Evolutionary conservation across 2,329 filamentous ascomycete species (phyloP).

Genomic region (Cladosporium colombiae): DNA sequence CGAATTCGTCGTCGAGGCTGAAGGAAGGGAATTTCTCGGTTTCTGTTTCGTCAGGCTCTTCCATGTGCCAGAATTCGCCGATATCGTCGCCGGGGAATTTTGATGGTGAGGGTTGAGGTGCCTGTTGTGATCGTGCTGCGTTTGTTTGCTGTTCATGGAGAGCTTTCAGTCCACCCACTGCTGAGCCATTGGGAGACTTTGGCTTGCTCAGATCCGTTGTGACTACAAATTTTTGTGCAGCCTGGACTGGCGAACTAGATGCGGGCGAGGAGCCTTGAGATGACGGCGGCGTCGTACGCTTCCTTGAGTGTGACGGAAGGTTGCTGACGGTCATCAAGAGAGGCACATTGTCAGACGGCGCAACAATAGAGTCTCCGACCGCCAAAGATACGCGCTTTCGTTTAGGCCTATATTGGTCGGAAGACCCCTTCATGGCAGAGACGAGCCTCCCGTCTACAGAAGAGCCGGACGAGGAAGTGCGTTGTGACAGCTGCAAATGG

Average conservation of each 20-base stretch:
- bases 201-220: constrained; percentile 1
- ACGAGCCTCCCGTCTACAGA: constrained; percentile 37
- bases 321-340: constrained; percentile 29
- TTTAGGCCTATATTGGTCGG: constrained; percentile 27
- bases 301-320: constrained; percentile 35
- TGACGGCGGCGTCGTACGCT: constrained; percentile 12
- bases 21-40: constrained; percentile 15
- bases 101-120: neutral
- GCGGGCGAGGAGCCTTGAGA: constrained; percentile 1
- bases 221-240: neutral
- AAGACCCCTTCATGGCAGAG: constrained; percentile 39
- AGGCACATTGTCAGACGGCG: constrained; percentile 38
- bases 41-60: constrained; percentile 23
- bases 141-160: constrained; percentile 9
- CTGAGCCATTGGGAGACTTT: neutral
- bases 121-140: neutral
- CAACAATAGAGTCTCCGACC: constrained; percentile 39
- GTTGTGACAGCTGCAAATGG: constrained; percentile 33
- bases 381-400: constrained; percentile 40
- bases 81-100: constrained; percentile 18
- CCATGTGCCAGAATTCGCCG: constrained; percentile 22
- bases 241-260: constrained; percentile 4
- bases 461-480: constrained; percentile 40
- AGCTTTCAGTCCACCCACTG: neutral
- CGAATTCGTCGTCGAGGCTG: constrained; percentile 20